Percentiles rank a stretch among this genome's conserved stretches.
Evolutionary conservation across 352 stramenopile species (phyloP).

Genomic region (Phytophthora tubulina): DNA sequence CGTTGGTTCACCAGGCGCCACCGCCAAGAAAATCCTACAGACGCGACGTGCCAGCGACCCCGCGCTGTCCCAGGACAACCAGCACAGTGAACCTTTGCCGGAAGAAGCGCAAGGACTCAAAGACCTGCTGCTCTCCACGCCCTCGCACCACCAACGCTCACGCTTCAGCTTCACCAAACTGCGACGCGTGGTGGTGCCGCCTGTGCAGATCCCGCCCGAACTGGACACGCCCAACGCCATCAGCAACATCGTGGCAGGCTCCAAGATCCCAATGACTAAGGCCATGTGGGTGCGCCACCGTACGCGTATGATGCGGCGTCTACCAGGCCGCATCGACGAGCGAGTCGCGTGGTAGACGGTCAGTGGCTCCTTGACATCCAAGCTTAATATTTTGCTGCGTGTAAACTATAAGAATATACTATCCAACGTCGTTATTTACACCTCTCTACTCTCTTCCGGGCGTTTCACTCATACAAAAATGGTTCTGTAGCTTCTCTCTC

Average conservation of each 20-base stretch:
- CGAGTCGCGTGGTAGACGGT: conserved; percentile 36
- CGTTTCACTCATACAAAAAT: not conserved
- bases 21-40: conserved; percentile 39
- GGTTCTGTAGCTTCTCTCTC: too few relatives aligned
- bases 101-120: conserved; percentile 48
- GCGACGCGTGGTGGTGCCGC: conserved; percentile 49
- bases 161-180: conserved; percentile 56
- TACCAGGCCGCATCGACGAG: conserved; percentile 57
- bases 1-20: conserved; percentile 19
- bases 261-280: conserved; percentile 60
- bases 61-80: not conserved
- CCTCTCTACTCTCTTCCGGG: not conserved
- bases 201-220: conserved; percentile 53
- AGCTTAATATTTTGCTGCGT: conserved; percentile 1
- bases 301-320: conserved; percentile 43
- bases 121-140: conserved; percentile 29
- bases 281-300: conserved; percentile 54
- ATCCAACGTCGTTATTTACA: not conserved
- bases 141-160: conserved; percentile 17
- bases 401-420: conserved; percentile 10
- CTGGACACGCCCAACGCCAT: conserved; percentile 45
- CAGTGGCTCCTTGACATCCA: too few relatives aligned
- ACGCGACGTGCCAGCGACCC: conserved; percentile 17
- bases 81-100: conserved; percentile 22
- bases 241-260: conserved; percentile 55